Evolutionary conservation across 1,284 basidiomycete species (phyloP), one percentile per base, ranked within the genome.

Genomic region (Nidula niveotomentosa): DNA sequence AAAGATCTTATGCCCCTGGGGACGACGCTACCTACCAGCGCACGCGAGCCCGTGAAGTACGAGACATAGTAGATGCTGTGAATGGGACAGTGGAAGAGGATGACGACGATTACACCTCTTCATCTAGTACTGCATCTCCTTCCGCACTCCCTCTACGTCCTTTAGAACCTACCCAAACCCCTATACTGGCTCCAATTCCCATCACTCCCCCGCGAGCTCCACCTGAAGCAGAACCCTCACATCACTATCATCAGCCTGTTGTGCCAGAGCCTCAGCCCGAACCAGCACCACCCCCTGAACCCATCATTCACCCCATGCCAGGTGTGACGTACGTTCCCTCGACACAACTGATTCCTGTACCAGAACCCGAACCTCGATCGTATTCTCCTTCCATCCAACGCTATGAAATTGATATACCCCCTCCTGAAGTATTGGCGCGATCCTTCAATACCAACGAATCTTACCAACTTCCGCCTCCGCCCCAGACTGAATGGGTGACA

Each of bases 401-500:
- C n/a, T 74, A 67, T 52, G 18, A 57, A 10, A 48, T 74, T 34
- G 59, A 65, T 8, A 67, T 75, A 36, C 72, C 72, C 10, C 55
- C 70, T 9, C 57, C 61, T 12, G 59, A 65, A 7, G 60, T 70
- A 56, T 50, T 69, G 6, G 58, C 62, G 30, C 60, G 56, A 15
- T 58, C 64, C 10, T 62, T 60, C 49, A 65, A 59, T 12, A 56
- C 62, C 36, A 60, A 59, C 43, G 61, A 59, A 56, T 41, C 53
- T 56, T 39, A 60, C 55, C 49, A 50, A 13, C 44, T 52, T 33
- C 54, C 62, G 41, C 61, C 68, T 6, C 60, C 23, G 23, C 23
- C 23, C 4, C 23, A 59, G 36, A 58, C 63, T 23, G 60, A 61
- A 48, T 74, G 71, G 73, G 70, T 75, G 8, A 72, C 70, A 43